Evolutionary conservation across 2,329 filamentous ascomycete genomes (phyloP), one percentile per base, ranked within the genome.

Genomic region (Fusarium setosum): DNA sequence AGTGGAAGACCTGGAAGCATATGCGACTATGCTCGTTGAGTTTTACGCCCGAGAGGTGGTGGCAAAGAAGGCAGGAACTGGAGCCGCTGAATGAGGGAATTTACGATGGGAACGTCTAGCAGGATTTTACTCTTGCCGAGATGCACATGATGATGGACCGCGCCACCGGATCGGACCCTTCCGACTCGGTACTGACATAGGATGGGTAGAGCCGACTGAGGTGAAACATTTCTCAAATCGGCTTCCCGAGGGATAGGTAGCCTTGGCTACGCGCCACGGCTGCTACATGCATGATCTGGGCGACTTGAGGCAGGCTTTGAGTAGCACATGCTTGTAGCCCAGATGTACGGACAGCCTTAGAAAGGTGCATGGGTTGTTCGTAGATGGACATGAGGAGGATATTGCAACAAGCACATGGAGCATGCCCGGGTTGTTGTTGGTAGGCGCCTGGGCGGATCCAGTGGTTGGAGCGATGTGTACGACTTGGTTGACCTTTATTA

Each of bases 21-120:
- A 99, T 72, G 96, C 94, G 6, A 99, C 96, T 1, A 98, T 98
- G 95, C 84, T 99, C 12, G 96, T 99, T 15, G 95, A 98, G 74
- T 99, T 98, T 74, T 99, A 98, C 74, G 95, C 94, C 1, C 86
- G 95, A 53, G 96, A 99, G 76, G 90, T 97, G 15, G 87, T 97
- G 23, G 67, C 70, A 4, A 72, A 72, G 50, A 67, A 69, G 51
- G 45, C 62, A 12, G 65, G 54, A 41, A 47, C 66, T 55, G 49
- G 52, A 12, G 34, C 49, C 31, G 57, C 58, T 24, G 70, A 71
- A 20, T 73, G 70, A 63, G 55, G 42, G n/a, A 31, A 59, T 26
- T 45, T 42, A 49, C 31, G 10, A 40, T 50, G 45, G 45, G 38
- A 42, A 48, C 18, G 13, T 31, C 38, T 32, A 41, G 20, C 37